Base-by-base conservation (phyloP, 2,329 filamentous ascomycete genomes). In the Teratosphaeria destructans region DNA sequence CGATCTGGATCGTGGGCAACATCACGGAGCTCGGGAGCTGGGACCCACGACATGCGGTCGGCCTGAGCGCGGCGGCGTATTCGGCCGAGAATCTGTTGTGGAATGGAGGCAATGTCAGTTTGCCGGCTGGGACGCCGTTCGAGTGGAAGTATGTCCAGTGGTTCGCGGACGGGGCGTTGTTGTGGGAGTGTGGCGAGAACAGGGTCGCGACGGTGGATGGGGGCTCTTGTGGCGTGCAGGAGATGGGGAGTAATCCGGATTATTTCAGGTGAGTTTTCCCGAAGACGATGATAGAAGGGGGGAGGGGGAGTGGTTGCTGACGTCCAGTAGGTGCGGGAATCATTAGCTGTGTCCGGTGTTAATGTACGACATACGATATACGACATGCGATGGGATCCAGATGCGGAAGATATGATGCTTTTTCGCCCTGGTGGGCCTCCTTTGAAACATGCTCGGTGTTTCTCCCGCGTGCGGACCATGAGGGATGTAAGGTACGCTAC, bases 91-190 rank as follows among this genome's bases (percentile, higher is more conserved):
- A 85, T 64, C 82, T 81, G 0, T 64, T 87, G 4, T 90, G 87
- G 87, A 78, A 74, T 54, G 64, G 47, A 19, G 59, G 34, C 0
- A 78, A 79, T 0, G 66, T 88, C 52, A 73, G 73, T 0, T 70
- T 90, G 11, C 72, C 76, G 0, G 78, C 82, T 0, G 85, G 85
- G 2, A 76, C 77, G 53, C 72, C 72, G 1, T 75, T 89, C 37
- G 67, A 84, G 74, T 90, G 89, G 72, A 89, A 89, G 75, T 90
- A 82, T 67, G 80, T 89, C 64, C 80, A 83, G 56, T 79, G 85
- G 52, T 76, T 78, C 61, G 66, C 71, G 1, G 78, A 81, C 65
- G 82, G 84, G 0, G 74, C 74, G 0, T 72, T 86, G 12, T 76
- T 72, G 1, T 90, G 86, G 86, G 86, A 90, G 74, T 57, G 55